phyloP scores from a whole-genome alignment of 306 rosid species.

The Urtica urens region DNA sequence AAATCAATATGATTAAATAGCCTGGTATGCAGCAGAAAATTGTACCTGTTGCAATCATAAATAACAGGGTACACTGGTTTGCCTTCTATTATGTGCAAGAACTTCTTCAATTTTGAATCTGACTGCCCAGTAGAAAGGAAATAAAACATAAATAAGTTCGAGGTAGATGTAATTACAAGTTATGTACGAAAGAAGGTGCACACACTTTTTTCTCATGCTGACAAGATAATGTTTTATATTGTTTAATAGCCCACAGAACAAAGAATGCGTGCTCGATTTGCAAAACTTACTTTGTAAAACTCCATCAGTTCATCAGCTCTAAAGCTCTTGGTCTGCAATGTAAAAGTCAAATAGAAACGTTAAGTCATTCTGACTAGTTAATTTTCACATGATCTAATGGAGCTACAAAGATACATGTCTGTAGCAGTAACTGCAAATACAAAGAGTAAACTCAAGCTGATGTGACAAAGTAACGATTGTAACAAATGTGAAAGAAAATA shows the following conservation, averaged over 20 bases:
- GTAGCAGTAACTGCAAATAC: background rate
- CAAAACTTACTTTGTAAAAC: constrained; percentile 67
- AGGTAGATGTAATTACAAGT: constrained; percentile 14
- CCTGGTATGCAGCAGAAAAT: background rate
- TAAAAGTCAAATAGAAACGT: background rate
- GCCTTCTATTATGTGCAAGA: constrained; percentile 80
- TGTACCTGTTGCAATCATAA: constrained; percentile 66
- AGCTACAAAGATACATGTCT: background rate
- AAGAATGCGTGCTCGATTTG: background rate
- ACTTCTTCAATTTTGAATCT: constrained; percentile 92
- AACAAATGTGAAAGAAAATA: background rate
- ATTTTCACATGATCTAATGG: background rate
- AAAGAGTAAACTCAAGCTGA: background rate
- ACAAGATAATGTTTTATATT: too few species aligned
- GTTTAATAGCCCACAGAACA: background rate
- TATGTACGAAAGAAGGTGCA: too few species aligned
- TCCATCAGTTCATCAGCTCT: constrained; percentile 89
- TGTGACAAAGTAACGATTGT: background rate
- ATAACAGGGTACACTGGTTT: constrained; percentile 73
- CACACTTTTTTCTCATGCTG: too few species aligned
- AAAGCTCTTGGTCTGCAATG: constrained; percentile 53
- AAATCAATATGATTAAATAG: constrained; percentile 3
- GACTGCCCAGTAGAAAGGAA: too few species aligned
- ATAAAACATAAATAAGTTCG: background rate
- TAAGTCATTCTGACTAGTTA: too few species aligned